phyloP scores from a whole-genome alignment of 345 rosid species.

The Acer negundo region DNA sequence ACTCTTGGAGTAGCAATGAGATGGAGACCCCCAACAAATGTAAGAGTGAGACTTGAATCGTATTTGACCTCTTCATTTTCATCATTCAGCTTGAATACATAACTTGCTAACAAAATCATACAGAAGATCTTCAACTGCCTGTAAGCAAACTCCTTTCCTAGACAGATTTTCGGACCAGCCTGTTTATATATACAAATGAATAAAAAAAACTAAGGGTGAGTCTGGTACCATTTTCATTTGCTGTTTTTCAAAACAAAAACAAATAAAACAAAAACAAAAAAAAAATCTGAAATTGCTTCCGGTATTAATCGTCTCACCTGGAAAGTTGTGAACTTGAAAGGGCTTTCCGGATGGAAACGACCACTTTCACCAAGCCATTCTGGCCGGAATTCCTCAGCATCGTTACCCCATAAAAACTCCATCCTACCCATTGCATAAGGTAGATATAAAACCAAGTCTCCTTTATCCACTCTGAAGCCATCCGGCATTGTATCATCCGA shows the following conservation, averaged over 20 bases:
- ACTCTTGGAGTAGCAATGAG: constrained; percentile 24
- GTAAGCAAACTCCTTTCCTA: constrained; percentile 37
- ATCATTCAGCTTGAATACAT: constrained; percentile 21
- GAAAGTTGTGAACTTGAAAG: constrained; percentile 36
- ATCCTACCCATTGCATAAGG: constrained; percentile 39
- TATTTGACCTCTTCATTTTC: constrained; percentile 8
- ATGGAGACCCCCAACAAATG: constrained; percentile 28
- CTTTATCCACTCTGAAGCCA: constrained; percentile 28
- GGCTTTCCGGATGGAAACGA: constrained; percentile 23
- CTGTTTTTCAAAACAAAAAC: too few relatives aligned
- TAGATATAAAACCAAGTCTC: constrained; percentile 21
- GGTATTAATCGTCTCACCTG: constrained; percentile 18
- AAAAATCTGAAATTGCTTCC: too few relatives aligned
- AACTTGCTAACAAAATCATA: constrained; percentile 22
- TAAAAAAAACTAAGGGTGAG: too few relatives aligned
- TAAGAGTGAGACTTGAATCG: constrained; percentile 25
- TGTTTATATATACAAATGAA: not conserved
- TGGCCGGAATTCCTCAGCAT: constrained; percentile 33
- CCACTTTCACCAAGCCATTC: constrained; percentile 35
- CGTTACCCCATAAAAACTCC: constrained; percentile 31
- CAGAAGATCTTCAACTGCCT: constrained; percentile 32
- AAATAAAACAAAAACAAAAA: too few relatives aligned
- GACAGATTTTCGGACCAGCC: constrained; percentile 39
- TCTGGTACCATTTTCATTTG: too few relatives aligned
- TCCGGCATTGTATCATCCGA: constrained; percentile 30